These are phyloP conservation scores for Phytophthora foliorum DNA, from an alignment of 352 stramenopile genomes.

Conservation along the genomic window DNA sequence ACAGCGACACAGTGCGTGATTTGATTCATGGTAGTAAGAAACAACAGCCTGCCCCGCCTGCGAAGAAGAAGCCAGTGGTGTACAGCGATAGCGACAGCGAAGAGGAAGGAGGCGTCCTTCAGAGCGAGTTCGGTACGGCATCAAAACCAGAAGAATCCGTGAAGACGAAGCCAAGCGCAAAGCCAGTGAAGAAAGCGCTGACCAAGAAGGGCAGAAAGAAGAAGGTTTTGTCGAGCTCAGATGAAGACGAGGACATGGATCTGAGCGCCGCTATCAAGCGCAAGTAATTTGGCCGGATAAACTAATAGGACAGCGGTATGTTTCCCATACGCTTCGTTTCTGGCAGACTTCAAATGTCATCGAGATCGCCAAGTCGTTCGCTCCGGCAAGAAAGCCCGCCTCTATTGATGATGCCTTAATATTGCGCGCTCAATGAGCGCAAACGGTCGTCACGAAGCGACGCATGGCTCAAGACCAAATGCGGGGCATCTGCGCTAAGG, in stretches of 20 bases:
- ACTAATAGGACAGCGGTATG: conserved; percentile 39
- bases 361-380: neutral
- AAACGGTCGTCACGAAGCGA: conserved; percentile 29
- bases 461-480: conserved; percentile 22
- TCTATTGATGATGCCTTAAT: too few relatives aligned
- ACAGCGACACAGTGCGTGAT: conserved; percentile 52
- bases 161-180: conserved; percentile 22
- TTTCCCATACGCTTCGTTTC: conserved; percentile 31
- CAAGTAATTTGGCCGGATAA: conserved; percentile 51
- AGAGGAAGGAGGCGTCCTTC: conserved; percentile 74
- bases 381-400: too few relatives aligned
- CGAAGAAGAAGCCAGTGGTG: conserved; percentile 33
- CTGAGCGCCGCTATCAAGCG: conserved; percentile 80
- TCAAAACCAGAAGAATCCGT: conserved; percentile 21
- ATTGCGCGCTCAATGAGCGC: too few relatives aligned
- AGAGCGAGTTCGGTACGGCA: conserved; percentile 71
- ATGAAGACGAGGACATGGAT: conserved; percentile 69
- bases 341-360: neutral
- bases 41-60: conserved; percentile 16
- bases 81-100: conserved; percentile 76
- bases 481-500: conserved; percentile 5
- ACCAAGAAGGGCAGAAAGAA: conserved; percentile 56
- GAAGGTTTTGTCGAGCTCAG: conserved; percentile 51
- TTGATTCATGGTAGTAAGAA: conserved; percentile 49
- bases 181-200: conserved; percentile 21